Percentiles rank a stretch among this genome's conserved stretches.
phyloP scores from a whole-genome alignment of 345 rosid species.

The Balakata baccata region DNA sequence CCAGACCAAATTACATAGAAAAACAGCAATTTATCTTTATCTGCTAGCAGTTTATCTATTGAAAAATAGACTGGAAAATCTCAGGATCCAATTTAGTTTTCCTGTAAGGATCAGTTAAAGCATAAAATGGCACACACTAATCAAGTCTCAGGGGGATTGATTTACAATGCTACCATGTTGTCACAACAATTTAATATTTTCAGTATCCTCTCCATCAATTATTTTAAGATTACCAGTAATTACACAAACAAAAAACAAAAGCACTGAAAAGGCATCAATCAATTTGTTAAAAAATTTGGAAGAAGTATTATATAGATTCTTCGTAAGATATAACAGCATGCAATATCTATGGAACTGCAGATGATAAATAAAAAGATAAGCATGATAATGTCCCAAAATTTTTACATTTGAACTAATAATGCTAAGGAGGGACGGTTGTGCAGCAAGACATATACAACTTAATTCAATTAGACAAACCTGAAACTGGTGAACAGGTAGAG shows the following conservation, averaged over 20 bases:
- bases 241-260: background rate
- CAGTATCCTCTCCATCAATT: background rate
- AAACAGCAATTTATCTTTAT: background rate
- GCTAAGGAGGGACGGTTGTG: background rate
- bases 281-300: background rate
- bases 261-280: background rate
- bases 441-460: background rate
- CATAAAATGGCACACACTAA: background rate
- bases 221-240: background rate
- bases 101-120: background rate
- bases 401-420: background rate
- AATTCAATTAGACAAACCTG: conserved; percentile 54
- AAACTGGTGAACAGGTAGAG: conserved; percentile 91
- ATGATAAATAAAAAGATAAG: background rate
- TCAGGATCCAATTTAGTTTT: background rate
- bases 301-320: background rate
- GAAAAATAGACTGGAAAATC: background rate
- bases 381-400: background rate
- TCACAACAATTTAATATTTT: background rate
- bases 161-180: background rate
- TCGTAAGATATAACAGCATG: too few relatives aligned
- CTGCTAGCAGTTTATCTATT: background rate
- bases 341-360: background rate
- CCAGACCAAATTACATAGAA: background rate
- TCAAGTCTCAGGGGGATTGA: background rate